Evolutionary conservation across 2,329 filamentous ascomycete genomes (phyloP), one percentile per base, ranked within the genome.

Genomic region (Fusarium papillatum): DNA sequence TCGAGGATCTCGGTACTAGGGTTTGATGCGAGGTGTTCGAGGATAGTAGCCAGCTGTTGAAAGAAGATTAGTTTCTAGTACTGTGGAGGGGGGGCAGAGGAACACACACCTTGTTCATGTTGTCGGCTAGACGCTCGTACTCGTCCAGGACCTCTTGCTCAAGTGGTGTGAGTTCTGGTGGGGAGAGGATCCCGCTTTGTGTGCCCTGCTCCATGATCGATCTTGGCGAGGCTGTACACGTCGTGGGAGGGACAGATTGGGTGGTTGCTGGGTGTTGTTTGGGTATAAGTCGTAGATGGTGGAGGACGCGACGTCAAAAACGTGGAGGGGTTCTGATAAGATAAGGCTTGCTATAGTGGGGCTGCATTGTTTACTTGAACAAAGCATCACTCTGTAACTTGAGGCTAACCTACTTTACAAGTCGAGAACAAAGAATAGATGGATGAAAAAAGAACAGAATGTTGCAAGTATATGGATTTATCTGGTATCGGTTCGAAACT

Each of bases 91-190:
- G 62, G 53, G 31, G n/a, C 14, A 26, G 17, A 60, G 26, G 7
- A 36, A 16, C 9, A 34, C 4, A 70, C 85, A 96, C 97, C 86
- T 94, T 94, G 81, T 97, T 98, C 89, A 99, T 93, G 82, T 98
- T 99, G 78, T 94, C 93, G 0, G 96, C 91, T 38, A 99, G 86
- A 17, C 93, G 90, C 78, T 96, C 92, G 82, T 99, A 99, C 84
- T 99, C 97, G 73, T 98, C 95, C 1, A 99, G 88, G 1, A 99
- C 94, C 82, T 98, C 95, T 84, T 98, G 96, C 86, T 99, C 96
- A 10, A 98, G 90, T 7, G 95, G 93, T 1, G 93, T 90, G 73
- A 98, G 87, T 79, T 93, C 91, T 26, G 89, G 88, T 38, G 86
- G 85, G 4, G 86, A 83, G 48, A 86, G 81, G 11, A 86, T 78